Evolutionary conservation across 2,329 filamentous ascomycete species (phyloP).

Genomic region (Thermothelomyces thermophilus): DNA sequence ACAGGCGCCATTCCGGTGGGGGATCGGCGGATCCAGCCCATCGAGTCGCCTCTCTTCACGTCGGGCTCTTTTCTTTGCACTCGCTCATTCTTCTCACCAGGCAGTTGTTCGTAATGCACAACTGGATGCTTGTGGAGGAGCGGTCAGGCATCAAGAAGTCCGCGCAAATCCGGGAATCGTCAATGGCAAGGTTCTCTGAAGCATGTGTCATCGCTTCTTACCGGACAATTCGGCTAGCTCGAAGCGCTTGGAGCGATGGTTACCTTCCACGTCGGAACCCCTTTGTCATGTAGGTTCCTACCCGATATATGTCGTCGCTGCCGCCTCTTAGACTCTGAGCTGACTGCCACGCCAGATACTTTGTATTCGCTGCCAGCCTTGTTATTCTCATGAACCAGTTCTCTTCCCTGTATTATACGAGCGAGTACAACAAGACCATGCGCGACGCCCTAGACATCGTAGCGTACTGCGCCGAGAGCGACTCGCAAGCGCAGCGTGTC

Average conservation of each 20-base stretch:
- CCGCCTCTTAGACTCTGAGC: not conserved
- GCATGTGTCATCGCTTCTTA: constrained; percentile 46
- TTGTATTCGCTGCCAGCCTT: constrained; percentile 49
- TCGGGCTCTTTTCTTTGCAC: constrained; percentile 56
- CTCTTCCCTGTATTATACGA: constrained; percentile 41
- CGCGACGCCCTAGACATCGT: constrained; percentile 42
- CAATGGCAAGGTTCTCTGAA: constrained; percentile 42
- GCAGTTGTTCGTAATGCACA: constrained; percentile 56
- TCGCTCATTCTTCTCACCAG: constrained; percentile 57
- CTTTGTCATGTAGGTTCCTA: constrained; percentile 47
- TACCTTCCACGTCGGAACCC: constrained; percentile 48
- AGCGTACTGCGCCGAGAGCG: constrained; percentile 40
- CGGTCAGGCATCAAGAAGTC: constrained; percentile 25
- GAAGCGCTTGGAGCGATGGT: constrained; percentile 37
- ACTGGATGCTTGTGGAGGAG: constrained; percentile 37
- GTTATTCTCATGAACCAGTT: constrained; percentile 53
- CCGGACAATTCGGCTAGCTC: constrained; percentile 43
- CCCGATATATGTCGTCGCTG: not conserved
- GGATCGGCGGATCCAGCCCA: constrained; percentile 38
- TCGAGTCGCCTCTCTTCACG: constrained; percentile 54
- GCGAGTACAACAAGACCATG: constrained; percentile 36
- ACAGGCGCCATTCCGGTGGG: constrained; percentile 43
- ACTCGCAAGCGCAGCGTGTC: constrained; percentile 44
- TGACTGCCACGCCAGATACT: constrained; percentile 38
- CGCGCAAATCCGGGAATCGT: constrained; percentile 27